Evolutionary conservation across 2,329 filamentous ascomycete species (phyloP).

Genomic region (Hymenoscyphus linearis): DNA sequence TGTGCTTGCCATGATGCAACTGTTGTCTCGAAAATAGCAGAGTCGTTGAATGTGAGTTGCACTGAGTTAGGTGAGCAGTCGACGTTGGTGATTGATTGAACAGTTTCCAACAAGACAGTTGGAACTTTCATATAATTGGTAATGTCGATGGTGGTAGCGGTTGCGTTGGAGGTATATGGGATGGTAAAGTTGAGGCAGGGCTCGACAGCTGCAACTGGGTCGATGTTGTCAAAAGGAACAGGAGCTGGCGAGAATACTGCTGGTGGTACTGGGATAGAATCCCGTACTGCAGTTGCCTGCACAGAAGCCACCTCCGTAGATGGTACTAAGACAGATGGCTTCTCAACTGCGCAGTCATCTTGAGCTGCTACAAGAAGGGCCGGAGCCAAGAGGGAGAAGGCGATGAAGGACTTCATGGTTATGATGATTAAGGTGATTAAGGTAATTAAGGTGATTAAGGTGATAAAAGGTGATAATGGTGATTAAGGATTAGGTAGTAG

Average conservation of each 20-base stretch:
- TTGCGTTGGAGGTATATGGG: conserved; percentile 17
- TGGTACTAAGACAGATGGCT: neutral
- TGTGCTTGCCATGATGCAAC: conserved; percentile 25
- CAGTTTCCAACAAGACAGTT: conserved; percentile 32
- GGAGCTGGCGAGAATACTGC: conserved; percentile 14
- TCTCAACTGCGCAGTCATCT: conserved; percentile 8
- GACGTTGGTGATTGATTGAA: conserved; percentile 30
- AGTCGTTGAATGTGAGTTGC: conserved; percentile 24
- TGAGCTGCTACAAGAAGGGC: conserved; percentile 8
- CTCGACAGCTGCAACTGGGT: conserved; percentile 8
- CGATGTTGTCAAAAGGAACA: conserved; percentile 12
- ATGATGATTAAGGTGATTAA: too few species aligned
- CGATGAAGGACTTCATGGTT: conserved; percentile 15
- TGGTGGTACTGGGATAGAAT: neutral
- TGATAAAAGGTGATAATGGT: too few species aligned
- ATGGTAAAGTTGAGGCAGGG: conserved; percentile 16
- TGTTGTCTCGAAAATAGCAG: conserved; percentile 24
- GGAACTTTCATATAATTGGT: conserved; percentile 29
- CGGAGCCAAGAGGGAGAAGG: conserved; percentile 9
- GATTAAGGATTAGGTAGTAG: neutral
- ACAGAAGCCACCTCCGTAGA: neutral
- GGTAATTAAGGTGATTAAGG: too few species aligned
- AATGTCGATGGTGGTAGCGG: conserved; percentile 19
- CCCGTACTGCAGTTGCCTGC: neutral
- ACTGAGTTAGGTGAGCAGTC: conserved; percentile 28